Percentiles rank a stretch among this genome's conserved stretches.
Conservation (phyloP, 768 basidiomycete genomes). For the Amanita molliuscula region DNA sequence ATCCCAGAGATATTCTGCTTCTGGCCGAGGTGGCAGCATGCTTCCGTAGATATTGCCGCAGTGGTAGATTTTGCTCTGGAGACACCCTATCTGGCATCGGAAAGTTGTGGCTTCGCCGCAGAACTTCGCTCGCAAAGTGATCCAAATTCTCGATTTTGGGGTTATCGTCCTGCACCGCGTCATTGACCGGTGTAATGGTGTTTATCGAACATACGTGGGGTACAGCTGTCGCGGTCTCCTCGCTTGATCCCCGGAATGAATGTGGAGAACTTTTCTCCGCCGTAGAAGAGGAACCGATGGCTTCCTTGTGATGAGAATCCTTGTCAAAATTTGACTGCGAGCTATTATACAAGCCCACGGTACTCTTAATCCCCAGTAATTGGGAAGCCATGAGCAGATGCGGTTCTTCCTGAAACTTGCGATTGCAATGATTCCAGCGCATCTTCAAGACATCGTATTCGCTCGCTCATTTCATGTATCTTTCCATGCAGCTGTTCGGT, state of each 20-base stretch:
- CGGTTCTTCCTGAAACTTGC: constrained; percentile 18
- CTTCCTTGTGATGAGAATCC: constrained; percentile 1
- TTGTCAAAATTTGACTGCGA: constrained; percentile 13
- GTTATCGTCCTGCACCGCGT: background rate
- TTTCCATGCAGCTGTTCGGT: constrained; percentile 56
- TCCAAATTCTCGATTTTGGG: constrained; percentile 17
- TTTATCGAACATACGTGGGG: constrained; percentile 7
- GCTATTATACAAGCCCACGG: constrained; percentile 37
- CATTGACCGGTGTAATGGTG: background rate
- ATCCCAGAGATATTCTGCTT: constrained; percentile 52
- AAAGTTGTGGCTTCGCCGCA: constrained; percentile 46
- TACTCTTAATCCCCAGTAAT: constrained; percentile 45
- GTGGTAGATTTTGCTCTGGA: constrained; percentile 39
- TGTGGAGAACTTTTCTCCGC: background rate
- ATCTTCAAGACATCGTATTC: constrained; percentile 53
- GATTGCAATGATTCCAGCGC: constrained; percentile 28
- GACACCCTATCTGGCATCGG: constrained; percentile 37
- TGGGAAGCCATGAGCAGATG: constrained; percentile 45
- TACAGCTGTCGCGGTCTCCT: constrained; percentile 16
- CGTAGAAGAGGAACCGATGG: background rate
- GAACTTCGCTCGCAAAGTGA: constrained; percentile 29
- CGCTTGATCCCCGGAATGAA: constrained; percentile 19
- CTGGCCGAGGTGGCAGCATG: constrained; percentile 43
- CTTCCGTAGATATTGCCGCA: constrained; percentile 48
- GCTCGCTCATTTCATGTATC: constrained; percentile 58